Base-by-base conservation (phyloP, 768 basidiomycete species). In the Nevesoporus exiguus region DNA sequence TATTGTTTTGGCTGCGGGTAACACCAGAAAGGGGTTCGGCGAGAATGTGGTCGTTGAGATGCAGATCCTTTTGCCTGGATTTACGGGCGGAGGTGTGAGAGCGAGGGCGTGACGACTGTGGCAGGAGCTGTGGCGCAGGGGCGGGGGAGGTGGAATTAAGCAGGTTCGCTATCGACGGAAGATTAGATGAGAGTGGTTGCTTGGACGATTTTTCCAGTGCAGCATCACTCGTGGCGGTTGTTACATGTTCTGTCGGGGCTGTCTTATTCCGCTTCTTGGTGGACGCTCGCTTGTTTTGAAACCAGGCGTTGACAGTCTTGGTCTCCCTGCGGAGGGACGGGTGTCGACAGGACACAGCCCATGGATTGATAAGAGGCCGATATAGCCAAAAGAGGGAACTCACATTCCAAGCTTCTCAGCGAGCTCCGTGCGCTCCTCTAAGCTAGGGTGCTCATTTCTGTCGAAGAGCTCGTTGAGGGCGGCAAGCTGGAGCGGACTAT, bases 281-380 rank as follows among this genome's bases (percentile, higher is more conserved):
- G 13, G 88, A 89, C 7, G 89, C 88, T 51, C 89, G 79, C 76
- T 90, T 90, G 68, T 90, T 90, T 73, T 90, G 88, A 71, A 90
- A 91, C 85, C 87, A 90, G 14, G 89, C 86, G 67, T 88, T 87
- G 66, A 90, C 88, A 3, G 86, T 88, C 78, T 90, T 90, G 69
- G 82, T 84, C 68, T 90, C 86, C 85, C 89, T 90, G 39, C 15
- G 66, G 49, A 49, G 58, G 3, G 19, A 54, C 46, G 37, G 55
- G 55, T 31, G 52, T 49, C 31, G 19, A 53, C 48, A 62, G 41
- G 45, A 59, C 19, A 48, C 46, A 47, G 48, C 51, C 29, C 49
- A 21, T 3, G 39, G 41, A 60, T 52, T 58, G 59, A 67, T 60
- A 65, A 61, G 52, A 46, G 39, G 21, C 55, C 52, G 60, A 56